A percentile compares a stretch with the other conserved stretches of the same genome.
Evolutionary conservation across 495 filamentous ascomycete genomes (phyloP).

Genomic region (Annulohypoxylon maeteangense): DNA sequence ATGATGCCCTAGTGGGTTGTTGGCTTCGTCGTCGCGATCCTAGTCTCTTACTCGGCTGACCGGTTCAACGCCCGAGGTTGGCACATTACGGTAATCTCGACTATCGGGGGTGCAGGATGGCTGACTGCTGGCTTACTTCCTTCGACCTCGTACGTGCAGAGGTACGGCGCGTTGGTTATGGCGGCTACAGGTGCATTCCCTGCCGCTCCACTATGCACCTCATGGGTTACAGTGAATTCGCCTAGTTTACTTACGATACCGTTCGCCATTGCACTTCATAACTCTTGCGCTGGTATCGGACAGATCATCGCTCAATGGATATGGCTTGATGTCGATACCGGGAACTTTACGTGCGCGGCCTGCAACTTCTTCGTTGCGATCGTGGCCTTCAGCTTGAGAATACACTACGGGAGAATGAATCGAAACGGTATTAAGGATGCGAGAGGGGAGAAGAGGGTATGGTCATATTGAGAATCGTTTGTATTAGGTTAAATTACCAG

Average conservation of each 20-base stretch:
- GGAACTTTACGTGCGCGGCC: constrained; percentile 64
- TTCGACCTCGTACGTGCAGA: constrained; percentile 20
- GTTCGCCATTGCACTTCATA: constrained; percentile 35
- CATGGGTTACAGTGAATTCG: constrained; percentile 33
- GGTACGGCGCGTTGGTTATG: constrained; percentile 37
- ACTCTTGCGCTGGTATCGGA: constrained; percentile 34
- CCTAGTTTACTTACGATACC: constrained; percentile 32
- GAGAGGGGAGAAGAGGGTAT: constrained; percentile 29
- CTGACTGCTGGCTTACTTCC: constrained; percentile 33
- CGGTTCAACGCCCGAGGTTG: constrained; percentile 23
- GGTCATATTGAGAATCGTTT: constrained; percentile 26
- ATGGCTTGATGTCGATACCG: constrained; percentile 63
- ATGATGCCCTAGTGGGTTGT: constrained; percentile 37
- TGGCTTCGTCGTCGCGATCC: constrained; percentile 35
- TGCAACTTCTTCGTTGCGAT: constrained; percentile 39
- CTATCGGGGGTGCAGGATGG: constrained; percentile 33
- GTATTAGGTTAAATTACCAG: not conserved
- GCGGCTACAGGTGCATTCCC: constrained; percentile 36
- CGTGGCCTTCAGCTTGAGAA: constrained; percentile 28
- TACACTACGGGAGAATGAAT: constrained; percentile 35
- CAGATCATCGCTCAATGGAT: constrained; percentile 56
- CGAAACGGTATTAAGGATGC: constrained; percentile 22
- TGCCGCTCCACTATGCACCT: constrained; percentile 20
- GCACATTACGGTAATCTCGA: constrained; percentile 27
- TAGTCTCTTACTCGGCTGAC: constrained; percentile 32